Conservation (phyloP, 2,329 filamentous ascomycete species). For the Diplodia sapinea region DNA sequence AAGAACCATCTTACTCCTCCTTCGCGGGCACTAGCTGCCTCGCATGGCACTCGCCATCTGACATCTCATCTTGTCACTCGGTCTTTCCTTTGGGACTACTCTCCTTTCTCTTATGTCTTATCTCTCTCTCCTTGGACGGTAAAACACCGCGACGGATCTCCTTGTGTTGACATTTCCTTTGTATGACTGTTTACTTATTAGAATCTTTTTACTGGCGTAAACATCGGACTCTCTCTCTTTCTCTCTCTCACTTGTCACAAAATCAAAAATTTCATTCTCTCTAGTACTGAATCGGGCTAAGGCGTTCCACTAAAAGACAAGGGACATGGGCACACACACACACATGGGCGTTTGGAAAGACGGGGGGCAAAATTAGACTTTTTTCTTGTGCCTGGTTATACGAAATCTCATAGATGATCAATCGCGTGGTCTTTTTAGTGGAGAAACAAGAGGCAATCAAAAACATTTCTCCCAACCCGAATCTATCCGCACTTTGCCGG, state of each 20-base stretch:
- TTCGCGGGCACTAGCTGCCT: background rate
- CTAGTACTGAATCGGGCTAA: background rate
- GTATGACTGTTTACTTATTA: background rate
- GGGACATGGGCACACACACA: background rate
- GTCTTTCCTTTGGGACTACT: background rate
- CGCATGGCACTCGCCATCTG: background rate
- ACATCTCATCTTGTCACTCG: background rate
- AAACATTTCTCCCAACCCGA: background rate
- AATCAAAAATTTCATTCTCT: background rate
- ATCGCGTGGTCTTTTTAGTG: background rate
- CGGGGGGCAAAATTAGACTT: background rate
- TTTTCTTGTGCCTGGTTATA: background rate
- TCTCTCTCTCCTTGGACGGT: background rate
- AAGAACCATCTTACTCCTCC: background rate
- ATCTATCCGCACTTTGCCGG: background rate
- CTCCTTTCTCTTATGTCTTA: constrained; percentile 4
- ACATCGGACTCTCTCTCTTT: background rate
- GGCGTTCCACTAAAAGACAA: constrained; percentile 6
- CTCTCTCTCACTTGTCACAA: too few species aligned
- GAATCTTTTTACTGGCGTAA: background rate
- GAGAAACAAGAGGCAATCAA: background rate
- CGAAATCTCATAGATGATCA: background rate
- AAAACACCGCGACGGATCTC: constrained; percentile 12
- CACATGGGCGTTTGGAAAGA: background rate
- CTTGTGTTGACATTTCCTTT: constrained; percentile 9